These are phyloP conservation scores for Maudiozyma bulderi DNA, from an alignment of 805 yeast genomes.

Conservation along the genomic window DNA sequence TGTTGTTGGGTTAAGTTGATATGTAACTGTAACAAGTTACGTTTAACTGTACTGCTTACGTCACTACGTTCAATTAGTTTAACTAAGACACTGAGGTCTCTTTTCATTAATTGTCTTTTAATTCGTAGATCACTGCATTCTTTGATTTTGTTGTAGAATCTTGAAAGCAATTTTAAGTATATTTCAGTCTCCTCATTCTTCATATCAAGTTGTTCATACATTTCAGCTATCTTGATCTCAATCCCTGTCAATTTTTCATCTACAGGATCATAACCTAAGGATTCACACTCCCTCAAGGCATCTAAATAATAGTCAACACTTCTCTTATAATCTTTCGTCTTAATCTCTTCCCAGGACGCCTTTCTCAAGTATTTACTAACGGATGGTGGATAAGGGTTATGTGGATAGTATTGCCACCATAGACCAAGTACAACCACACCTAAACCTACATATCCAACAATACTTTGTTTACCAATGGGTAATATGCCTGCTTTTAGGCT, in stretches of 20 bases:
- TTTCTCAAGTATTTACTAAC: conserved; percentile 66
- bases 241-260: conserved; percentile 81
- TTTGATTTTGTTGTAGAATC: conserved; percentile 35
- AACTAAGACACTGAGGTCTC: conserved; percentile 55
- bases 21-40: conserved; percentile 48
- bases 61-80: conserved; percentile 35
- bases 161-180: conserved; percentile 52
- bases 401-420: conserved; percentile 50
- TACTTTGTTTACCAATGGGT: not conserved
- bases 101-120: conserved; percentile 45
- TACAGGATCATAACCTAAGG: conserved; percentile 40
- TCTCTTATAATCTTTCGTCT: conserved; percentile 40
- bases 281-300: conserved; percentile 57
- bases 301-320: conserved; percentile 65
- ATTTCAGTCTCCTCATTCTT: conserved; percentile 50
- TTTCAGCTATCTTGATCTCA: conserved; percentile 73
- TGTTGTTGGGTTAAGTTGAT: conserved; percentile 53
- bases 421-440: conserved; percentile 12
- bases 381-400: conserved; percentile 53
- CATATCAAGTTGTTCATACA: conserved; percentile 65
- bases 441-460: conserved; percentile 16
- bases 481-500: not conserved
- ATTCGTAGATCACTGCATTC: not conserved
- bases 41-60: conserved; percentile 34
- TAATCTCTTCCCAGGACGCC: conserved; percentile 75